These are phyloP conservation scores for Botrytis elliptica DNA, from an alignment of 2,329 filamentous ascomycete genomes.

Conservation along the genomic window DNA sequence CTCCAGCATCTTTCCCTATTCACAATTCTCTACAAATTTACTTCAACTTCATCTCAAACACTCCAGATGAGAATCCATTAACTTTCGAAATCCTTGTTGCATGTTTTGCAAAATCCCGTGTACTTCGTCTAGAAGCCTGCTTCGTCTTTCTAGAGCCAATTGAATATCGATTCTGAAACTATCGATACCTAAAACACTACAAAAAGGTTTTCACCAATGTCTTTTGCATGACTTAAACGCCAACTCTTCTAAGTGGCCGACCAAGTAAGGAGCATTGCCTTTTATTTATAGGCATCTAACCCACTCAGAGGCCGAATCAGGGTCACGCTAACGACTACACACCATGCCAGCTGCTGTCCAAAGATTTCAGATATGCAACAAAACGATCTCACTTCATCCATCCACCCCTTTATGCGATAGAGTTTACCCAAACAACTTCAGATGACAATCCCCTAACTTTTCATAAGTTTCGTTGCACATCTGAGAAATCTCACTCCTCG, in stretches of 20 bases:
- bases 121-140: neutral
- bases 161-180: neutral
- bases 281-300: neutral
- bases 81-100: neutral
- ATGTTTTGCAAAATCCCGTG: neutral
- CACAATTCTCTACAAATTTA: neutral
- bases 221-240: too few relatives aligned
- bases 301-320: neutral
- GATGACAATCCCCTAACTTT: neutral
- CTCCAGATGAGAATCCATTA: neutral
- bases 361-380: neutral
- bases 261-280: neutral
- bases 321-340: neutral
- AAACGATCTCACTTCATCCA: neutral
- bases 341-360: neutral
- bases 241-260: accelerated
- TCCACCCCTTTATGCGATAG: neutral
- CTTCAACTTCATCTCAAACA: neutral
- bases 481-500: neutral
- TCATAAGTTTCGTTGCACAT: accelerated
- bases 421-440: accelerated
- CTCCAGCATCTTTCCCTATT: neutral
- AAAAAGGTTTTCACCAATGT: neutral
- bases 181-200: neutral
- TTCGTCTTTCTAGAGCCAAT: accelerated